Base-by-base conservation (phyloP, 805 yeast species). In the Priceomyces carsonii region DNA sequence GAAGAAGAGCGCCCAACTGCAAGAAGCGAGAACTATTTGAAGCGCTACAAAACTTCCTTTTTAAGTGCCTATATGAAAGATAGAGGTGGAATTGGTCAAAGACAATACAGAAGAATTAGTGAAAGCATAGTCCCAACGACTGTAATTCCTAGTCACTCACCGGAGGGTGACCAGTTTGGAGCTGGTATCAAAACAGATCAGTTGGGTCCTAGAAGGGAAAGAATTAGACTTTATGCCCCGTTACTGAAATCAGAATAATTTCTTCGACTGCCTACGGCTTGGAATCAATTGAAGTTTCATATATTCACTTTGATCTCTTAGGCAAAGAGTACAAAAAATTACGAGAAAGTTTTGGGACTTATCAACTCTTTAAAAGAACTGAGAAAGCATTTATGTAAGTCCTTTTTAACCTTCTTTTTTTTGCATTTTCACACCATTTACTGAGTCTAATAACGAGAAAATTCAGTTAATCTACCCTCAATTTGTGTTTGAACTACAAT, bases 201-300 rank as follows among this genome's bases (percentile, higher is more conserved):
- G 42, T 63, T 69, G 51, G 73, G 74, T 13, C 73, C 74, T 31
- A 66, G 74, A 64, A 66, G 48, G 47, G 72, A 68, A 51, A 56
- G 67, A 48, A 44, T 59, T 42, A 57, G 58, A 45, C 53, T 56
- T 46, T 69, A 59, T 50, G 71, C 73, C 42, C 72, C 73, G 27
- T 35, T 35, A 19, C 33, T 29, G 20, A 24, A 25, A 14, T 35
- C 38, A 15, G 30, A 29, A 18, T 35, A 35, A 20, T n/a, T n/a
- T n/a, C n/a, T n/a, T n/a, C n/a, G n/a, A n/a, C 16, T 14, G 27
- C 10, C 8, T 12, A n/a, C 8, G 14, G 13, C 14, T 8, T 8
- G 8, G 10, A 21, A 21, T 8, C 10, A 10, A 21, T 8, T 8
- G 23, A 21, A 21, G 9, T 8, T 21, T 21, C 10, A 21, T 21